Evolutionary conservation across 495 filamentous ascomycete genomes (phyloP).

Genomic region (Penicillium tannophilum): DNA sequence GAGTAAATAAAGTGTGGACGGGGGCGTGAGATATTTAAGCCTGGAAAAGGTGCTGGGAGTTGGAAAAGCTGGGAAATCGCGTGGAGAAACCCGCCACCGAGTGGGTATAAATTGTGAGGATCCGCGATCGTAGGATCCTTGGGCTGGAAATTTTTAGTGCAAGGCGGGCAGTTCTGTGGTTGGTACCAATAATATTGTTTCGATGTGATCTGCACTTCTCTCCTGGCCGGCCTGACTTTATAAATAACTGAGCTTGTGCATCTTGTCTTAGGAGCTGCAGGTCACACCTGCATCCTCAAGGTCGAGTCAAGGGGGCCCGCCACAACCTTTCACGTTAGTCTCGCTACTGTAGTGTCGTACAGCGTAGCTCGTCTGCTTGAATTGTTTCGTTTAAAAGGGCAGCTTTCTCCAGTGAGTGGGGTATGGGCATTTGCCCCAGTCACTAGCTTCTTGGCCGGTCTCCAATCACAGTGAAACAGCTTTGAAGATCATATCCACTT

Average conservation of each 20-base stretch:
- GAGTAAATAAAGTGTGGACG: slow-evolving; percentile 7
- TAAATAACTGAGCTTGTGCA: background rate
- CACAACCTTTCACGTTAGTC: background rate
- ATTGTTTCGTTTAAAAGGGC: background rate
- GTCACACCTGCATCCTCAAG: background rate
- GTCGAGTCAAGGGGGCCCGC: background rate
- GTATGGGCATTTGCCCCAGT: background rate
- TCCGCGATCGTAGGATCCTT: slow-evolving; percentile 14
- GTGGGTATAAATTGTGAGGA: background rate
- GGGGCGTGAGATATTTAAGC: slow-evolving; percentile 1
- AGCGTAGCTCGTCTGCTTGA: background rate
- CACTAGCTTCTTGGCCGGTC: background rate
- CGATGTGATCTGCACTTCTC: background rate
- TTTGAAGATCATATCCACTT: background rate
- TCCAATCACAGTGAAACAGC: background rate
- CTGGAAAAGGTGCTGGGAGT: background rate
- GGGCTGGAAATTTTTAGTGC: background rate
- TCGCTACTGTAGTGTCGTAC: slow-evolving; percentile 3
- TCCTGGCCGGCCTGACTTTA: background rate
- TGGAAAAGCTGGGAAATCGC: slow-evolving; percentile 7
- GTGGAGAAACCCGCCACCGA: slow-evolving; percentile 13
- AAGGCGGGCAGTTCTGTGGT: background rate
- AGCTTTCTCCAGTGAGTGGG: slow-evolving; percentile 6
- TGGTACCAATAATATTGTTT: background rate
- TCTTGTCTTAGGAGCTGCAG: background rate